phyloP scores from a whole-genome alignment of 345 rosid genomes.

The Nephelium lappaceum region DNA sequence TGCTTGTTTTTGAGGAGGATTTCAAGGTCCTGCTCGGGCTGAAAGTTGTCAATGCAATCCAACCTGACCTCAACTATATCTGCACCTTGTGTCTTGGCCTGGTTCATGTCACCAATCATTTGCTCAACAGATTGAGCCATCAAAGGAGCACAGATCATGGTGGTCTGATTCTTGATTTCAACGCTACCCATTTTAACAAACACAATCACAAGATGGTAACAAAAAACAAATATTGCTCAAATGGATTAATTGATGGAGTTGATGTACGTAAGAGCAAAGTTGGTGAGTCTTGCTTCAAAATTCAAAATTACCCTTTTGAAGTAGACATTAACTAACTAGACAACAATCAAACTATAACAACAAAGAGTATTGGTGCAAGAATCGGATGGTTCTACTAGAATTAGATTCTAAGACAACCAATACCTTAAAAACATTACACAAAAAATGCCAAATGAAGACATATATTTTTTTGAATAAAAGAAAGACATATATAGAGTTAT shows the following conservation, averaged over 20 bases:
- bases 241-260: neutral
- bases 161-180: neutral
- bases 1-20: conserved; percentile 45
- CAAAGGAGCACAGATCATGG: conserved; percentile 47
- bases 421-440: no score
- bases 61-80: conserved; percentile 55
- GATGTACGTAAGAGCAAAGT: neutral
- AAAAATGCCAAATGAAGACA: no score
- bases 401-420: no score
- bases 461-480: no score
- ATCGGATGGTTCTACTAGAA: no score
- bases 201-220: neutral
- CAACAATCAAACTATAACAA: neutral
- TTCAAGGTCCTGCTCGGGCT: conserved; percentile 44
- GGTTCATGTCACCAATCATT: conserved; percentile 38
- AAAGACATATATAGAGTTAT: no score
- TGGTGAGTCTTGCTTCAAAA: conserved; percentile 10
- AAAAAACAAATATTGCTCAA: conserved; percentile 2
- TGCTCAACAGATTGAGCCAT: conserved; percentile 46
- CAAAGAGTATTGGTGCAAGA: no score
- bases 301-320: neutral
- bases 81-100: conserved; percentile 56
- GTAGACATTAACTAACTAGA: neutral
- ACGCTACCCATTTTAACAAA: conserved; percentile 31
- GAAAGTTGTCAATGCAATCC: conserved; percentile 46